These are phyloP conservation scores for Xylaria sp. DNA, from an alignment of 2,329 filamentous ascomycete species.

Conservation along the genomic window DNA sequence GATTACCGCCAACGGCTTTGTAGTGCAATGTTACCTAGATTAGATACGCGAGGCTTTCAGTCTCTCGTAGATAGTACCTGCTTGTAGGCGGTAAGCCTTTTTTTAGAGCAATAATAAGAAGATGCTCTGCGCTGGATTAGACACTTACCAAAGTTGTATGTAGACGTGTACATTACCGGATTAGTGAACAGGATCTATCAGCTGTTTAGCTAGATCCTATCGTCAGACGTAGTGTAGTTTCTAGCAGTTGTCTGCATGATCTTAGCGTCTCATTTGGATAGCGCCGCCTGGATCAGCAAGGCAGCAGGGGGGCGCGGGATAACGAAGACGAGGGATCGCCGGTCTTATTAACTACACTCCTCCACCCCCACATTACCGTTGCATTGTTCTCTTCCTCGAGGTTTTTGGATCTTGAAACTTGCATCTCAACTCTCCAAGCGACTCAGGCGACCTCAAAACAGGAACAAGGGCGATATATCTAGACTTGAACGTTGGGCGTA, in stretches of 20 bases:
- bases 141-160: constrained; percentile 7
- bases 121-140: not conserved
- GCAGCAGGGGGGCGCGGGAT: constrained; percentile 13
- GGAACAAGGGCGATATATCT: not conserved
- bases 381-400: constrained; percentile 6
- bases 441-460: constrained; percentile 4
- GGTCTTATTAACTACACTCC: constrained; percentile 33
- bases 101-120: not conserved
- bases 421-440: not conserved
- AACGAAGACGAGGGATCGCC: constrained; percentile 2
- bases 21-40: not conserved
- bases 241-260: constrained; percentile 26
- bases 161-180: constrained; percentile 1
- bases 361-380: constrained; percentile 35
- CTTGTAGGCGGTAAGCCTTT: not conserved
- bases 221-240: constrained; percentile 13
- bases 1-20: constrained; percentile 15
- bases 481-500: not conserved
- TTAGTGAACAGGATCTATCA: constrained; percentile 10
- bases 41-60: not conserved
- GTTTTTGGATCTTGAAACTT: not conserved
- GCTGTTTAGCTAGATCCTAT: constrained; percentile 4
- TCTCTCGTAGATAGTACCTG: not conserved
- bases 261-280: constrained; percentile 26
- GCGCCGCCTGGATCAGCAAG: constrained; percentile 24